These are phyloP conservation scores for Sugiyamaella boreocaroliniensis DNA, from an alignment of 805 yeast species.

Conservation along the genomic window DNA sequence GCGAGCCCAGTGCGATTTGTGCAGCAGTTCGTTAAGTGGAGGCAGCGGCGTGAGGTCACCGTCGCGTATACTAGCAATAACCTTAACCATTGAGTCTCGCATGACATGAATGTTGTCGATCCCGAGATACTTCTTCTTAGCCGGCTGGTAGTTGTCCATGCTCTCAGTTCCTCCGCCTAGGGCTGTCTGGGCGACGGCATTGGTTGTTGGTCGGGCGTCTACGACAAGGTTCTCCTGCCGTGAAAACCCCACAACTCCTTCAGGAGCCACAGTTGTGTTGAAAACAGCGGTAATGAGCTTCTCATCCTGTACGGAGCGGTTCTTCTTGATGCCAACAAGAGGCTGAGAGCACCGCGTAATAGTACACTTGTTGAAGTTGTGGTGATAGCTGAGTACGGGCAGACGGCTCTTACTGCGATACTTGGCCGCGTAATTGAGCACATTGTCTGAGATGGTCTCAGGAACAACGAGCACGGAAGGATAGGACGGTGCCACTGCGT, in stretches of 20 bases:
- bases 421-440: slow-evolving; percentile 74
- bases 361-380: slow-evolving; percentile 54
- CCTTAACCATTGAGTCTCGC: slow-evolving; percentile 69
- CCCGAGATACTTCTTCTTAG: slow-evolving; percentile 70
- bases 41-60: slow-evolving; percentile 53
- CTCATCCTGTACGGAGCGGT: slow-evolving; percentile 88
- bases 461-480: slow-evolving; percentile 70
- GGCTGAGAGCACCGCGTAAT: slow-evolving; percentile 93
- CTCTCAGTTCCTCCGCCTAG: slow-evolving; percentile 97
- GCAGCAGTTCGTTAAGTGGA: slow-evolving; percentile 49
- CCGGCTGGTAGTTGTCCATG: slow-evolving; percentile 74
- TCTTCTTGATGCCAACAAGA: slow-evolving; percentile 79
- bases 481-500: slow-evolving; percentile 63
- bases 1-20: slow-evolving; percentile 73
- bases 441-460: slow-evolving; percentile 67
- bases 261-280: slow-evolving; percentile 41
- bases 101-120: slow-evolving; percentile 94
- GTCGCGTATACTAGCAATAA: slow-evolving; percentile 58
- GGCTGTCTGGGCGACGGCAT: slow-evolving; percentile 95
- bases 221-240: slow-evolving; percentile 60
- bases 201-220: slow-evolving; percentile 88
- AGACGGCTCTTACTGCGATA: slow-evolving; percentile 80
- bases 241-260: slow-evolving; percentile 17
- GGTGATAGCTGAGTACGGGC: slow-evolving; percentile 75
- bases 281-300: slow-evolving; percentile 69